phyloP scores from a whole-genome alignment of 257 asterid genomes.

The Paulownia fortunei region DNA sequence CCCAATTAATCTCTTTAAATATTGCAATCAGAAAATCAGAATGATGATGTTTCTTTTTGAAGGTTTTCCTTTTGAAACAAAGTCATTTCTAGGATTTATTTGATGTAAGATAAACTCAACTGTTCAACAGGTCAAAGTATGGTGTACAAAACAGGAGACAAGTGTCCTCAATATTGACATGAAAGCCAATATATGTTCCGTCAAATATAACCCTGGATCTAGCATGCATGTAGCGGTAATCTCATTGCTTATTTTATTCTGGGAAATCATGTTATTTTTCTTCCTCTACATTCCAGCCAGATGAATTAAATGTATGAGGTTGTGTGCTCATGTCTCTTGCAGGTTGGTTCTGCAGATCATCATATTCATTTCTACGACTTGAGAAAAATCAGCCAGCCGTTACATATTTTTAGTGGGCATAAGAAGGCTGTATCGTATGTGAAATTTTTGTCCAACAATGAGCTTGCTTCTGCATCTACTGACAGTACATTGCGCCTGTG shows the following conservation, averaged over 20 bases:
- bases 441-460: conserved; percentile 71
- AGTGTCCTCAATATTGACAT: conserved; percentile 83
- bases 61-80: neutral
- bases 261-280: conserved; percentile 2
- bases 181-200: conserved; percentile 94
- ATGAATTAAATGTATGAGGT: conserved; percentile 16
- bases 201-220: conserved; percentile 91
- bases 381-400: conserved; percentile 72
- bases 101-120: conserved; percentile 7
- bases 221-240: conserved; percentile 75
- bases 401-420: conserved; percentile 75
- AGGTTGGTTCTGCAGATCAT: conserved; percentile 97
- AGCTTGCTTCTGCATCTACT: conserved; percentile 93
- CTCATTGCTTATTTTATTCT: conserved; percentile 17
- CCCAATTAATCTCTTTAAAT: neutral
- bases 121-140: conserved; percentile 75
- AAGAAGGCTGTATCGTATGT: conserved; percentile 90
- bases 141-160: conserved; percentile 90
- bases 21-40: neutral
- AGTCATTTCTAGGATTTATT: neutral
- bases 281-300: neutral
- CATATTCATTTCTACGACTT: conserved; percentile 85
- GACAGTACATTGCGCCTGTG: conserved; percentile 89
- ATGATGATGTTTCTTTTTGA: neutral
- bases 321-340: conserved; percentile 24